A percentile compares a stretch with the other conserved stretches of the same genome.
Evolutionary conservation across 2,329 filamentous ascomycete genomes (phyloP).

Genomic region (Macrophomina tecta): DNA sequence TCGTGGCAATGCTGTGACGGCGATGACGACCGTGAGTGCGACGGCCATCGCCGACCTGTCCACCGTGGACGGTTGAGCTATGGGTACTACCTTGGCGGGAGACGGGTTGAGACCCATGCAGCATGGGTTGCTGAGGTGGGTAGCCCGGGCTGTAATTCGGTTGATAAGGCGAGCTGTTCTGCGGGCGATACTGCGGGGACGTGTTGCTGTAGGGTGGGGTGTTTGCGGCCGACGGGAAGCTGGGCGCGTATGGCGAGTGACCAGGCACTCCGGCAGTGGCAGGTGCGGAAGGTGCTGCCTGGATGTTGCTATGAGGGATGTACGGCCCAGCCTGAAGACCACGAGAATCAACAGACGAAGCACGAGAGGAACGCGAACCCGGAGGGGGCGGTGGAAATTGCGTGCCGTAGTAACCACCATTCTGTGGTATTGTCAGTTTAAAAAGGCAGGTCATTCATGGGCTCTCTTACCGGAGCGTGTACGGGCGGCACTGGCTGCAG

Average conservation of each 20-base stretch:
- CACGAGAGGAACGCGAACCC: constrained; percentile 22
- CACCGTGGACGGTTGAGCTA: constrained; percentile 6
- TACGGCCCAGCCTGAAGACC: constrained; percentile 12
- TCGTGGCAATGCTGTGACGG: constrained; percentile 36
- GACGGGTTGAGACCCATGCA: constrained; percentile 1
- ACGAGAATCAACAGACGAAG: constrained; percentile 25
- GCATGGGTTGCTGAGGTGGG: not conserved
- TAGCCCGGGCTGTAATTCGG: constrained; percentile 25
- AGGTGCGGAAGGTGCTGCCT: not conserved
- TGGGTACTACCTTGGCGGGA: constrained; percentile 16
- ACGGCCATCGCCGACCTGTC: constrained; percentile 8
- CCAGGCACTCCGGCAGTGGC: not conserved
- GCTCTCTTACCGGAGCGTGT: constrained; percentile 6
- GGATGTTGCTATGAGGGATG: constrained; percentile 27
- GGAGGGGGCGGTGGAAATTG: constrained; percentile 24
- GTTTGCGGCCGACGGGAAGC: constrained; percentile 7
- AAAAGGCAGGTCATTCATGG: not conserved
- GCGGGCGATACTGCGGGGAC: constrained; percentile 11
- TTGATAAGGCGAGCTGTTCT: constrained; percentile 24
- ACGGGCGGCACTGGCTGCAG: not conserved
- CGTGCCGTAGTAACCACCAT: constrained; percentile 24
- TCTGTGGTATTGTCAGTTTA: not conserved
- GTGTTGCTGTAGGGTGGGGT: constrained; percentile 17
- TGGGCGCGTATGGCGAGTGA: constrained; percentile 11
- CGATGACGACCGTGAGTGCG: constrained; percentile 8